Evolutionary conservation across 345 rosid genomes (phyloP).

Genomic region (Mangifera indica): DNA sequence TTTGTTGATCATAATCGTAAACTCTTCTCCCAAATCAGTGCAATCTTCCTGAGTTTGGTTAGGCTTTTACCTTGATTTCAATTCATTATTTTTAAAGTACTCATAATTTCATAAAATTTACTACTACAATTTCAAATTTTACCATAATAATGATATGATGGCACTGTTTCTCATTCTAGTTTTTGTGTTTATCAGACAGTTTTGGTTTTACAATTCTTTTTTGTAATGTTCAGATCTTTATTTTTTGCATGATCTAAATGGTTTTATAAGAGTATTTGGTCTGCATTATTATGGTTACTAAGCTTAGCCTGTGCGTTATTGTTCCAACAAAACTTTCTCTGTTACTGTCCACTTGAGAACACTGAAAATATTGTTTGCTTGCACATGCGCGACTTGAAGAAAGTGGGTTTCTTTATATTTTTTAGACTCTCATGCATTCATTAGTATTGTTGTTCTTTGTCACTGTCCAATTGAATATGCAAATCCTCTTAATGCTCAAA

Average conservation of each 20-base stretch:
- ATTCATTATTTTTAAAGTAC: neutral
- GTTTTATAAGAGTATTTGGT: neutral
- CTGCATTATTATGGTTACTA: neutral
- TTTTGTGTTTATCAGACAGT: neutral
- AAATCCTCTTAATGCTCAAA: neutral
- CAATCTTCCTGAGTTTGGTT: constrained; percentile 76
- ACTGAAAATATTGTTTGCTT: neutral
- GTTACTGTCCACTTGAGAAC: neutral
- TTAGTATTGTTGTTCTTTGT: neutral
- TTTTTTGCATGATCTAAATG: neutral
- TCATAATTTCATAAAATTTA: neutral
- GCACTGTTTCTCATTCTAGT: neutral
- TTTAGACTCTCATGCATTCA: neutral
- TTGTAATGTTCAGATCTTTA: neutral
- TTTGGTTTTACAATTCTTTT: neutral
- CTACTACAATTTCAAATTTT: neutral
- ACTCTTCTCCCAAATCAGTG: constrained; percentile 59
- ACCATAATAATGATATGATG: neutral
- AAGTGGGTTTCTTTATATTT: neutral
- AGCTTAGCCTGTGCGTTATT: neutral
- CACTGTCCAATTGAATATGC: neutral
- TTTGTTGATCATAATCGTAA: constrained; percentile 73
- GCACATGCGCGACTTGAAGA: neutral
- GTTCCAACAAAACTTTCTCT: neutral
- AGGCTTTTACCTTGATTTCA: constrained; percentile 22